Evolutionary conservation across 352 stramenopile species (phyloP).

Genomic region (Globisporangium parvum): DNA sequence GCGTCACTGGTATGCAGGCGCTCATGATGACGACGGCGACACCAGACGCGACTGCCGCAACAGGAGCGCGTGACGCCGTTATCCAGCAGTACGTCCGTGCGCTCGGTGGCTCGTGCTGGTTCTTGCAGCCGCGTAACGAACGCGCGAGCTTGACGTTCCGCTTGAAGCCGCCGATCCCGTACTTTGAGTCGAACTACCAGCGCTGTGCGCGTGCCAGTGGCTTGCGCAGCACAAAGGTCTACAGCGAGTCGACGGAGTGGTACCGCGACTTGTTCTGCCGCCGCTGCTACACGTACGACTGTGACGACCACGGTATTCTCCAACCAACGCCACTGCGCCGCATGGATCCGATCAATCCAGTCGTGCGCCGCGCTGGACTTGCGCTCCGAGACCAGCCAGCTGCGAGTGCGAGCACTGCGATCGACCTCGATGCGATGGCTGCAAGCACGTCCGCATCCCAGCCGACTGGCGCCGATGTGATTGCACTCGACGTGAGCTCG

Average conservation of each 20-base stretch:
- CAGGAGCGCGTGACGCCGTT: not conserved
- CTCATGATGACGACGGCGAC: conserved; percentile 10
- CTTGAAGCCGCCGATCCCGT: conserved; percentile 36
- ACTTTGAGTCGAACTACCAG: conserved; percentile 53
- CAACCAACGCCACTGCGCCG: conserved; percentile 41
- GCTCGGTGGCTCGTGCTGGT: conserved; percentile 22
- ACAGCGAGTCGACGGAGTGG: conserved; percentile 61
- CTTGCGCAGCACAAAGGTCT: conserved; percentile 30
- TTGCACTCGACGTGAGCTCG: conserved; percentile 20
- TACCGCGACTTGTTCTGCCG: conserved; percentile 88
- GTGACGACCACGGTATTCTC: conserved; percentile 81
- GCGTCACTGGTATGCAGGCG: conserved; percentile 21
- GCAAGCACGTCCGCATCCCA: not conserved
- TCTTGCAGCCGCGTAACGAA: conserved; percentile 19
- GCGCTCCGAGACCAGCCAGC: conserved; percentile 13
- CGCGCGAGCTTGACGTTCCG: conserved; percentile 19
- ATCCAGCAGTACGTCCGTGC: conserved; percentile 9
- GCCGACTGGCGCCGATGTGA: conserved; percentile 7
- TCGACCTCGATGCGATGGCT: not conserved
- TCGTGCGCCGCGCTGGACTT: conserved; percentile 28
- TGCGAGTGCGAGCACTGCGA: too few species aligned
- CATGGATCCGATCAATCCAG: conserved; percentile 53
- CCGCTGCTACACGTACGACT: conserved; percentile 89
- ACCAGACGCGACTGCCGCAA: not conserved
- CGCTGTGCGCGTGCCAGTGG: conserved; percentile 23